phyloP scores from a whole-genome alignment of 306 rosid species.

The Prunus mongolica region DNA sequence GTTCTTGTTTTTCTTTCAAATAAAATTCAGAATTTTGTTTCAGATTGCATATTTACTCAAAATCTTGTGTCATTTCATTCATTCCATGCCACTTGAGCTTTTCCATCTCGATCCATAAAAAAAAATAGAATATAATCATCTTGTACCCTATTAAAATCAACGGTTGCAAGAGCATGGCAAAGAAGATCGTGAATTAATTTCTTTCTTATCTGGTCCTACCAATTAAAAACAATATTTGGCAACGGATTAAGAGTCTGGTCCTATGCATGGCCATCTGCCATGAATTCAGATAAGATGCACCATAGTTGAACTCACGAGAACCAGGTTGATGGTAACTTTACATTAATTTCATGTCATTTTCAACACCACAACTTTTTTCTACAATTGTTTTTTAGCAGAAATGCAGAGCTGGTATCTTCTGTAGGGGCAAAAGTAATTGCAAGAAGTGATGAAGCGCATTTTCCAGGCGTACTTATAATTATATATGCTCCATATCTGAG shows the following conservation, averaged over 20 bases:
- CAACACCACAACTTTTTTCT: too few species aligned
- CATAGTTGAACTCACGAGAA: neutral
- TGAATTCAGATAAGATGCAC: neutral
- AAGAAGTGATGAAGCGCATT: neutral
- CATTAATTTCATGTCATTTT: too few species aligned
- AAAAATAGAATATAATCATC: too few species aligned
- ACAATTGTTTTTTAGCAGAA: too few species aligned
- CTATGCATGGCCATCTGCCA: neutral
- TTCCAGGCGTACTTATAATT: neutral
- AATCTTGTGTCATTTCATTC: too few species aligned
- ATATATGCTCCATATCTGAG: constrained; percentile 27
- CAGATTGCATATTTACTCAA: too few species aligned
- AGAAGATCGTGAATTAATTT: neutral
- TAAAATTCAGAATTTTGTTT: too few species aligned
- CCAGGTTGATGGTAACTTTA: neutral
- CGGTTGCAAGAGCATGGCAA: neutral
- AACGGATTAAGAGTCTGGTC: neutral
- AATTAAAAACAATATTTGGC: neutral
- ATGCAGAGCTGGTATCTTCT: neutral
- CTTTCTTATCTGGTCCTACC: constrained; percentile 1
- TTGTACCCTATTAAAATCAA: neutral
- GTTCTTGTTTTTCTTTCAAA: too few species aligned
- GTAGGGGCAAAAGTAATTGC: too few species aligned
- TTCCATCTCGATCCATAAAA: too few species aligned
- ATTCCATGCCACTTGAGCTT: too few species aligned